phyloP scores from a whole-genome alignment of 2,329 filamentous ascomycete species.

The Orbilia brochopaga region DNA sequence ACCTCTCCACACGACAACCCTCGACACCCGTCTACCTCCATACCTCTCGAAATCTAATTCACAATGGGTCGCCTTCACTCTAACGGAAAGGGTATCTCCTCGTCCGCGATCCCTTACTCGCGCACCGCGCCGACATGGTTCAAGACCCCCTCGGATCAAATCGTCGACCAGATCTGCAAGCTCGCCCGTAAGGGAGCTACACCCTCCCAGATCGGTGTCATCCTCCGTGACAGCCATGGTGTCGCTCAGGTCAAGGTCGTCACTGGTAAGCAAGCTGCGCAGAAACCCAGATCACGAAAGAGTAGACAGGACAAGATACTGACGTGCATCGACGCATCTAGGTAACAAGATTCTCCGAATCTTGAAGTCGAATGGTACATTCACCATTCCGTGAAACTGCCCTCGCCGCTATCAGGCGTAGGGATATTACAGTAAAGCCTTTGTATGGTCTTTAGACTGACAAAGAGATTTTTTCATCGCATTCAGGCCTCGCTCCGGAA shows the following conservation, averaged over 20 bases:
- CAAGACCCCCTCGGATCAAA: constrained; percentile 98
- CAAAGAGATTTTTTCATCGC: constrained; percentile 74
- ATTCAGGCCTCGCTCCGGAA: constrained; percentile 95
- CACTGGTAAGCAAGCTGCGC: constrained; percentile 73
- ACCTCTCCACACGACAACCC: constrained; percentile 12
- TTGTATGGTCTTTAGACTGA: constrained; percentile 88
- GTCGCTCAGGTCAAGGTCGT: constrained; percentile 97
- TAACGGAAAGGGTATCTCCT: constrained; percentile 98
- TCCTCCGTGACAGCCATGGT: constrained; percentile 97
- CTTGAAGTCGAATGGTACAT: constrained; percentile 95
- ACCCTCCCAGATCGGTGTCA: constrained; percentile 97
- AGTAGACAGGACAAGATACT: constrained; percentile 5
- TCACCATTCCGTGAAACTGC: constrained; percentile 57
- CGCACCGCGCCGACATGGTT: constrained; percentile 90
- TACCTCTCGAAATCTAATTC: constrained; percentile 20
- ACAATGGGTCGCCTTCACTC: constrained; percentile 66
- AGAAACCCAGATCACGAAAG: not conserved
- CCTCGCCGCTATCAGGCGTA: not conserved
- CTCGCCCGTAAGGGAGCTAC: constrained; percentile 98
- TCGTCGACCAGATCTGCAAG: constrained; percentile 99
- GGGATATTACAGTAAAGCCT: constrained; percentile 66
- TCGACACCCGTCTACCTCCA: not conserved
- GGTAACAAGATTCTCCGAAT: constrained; percentile 99
- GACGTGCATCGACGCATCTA: constrained; percentile 57
- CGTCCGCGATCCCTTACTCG: constrained; percentile 95